Conservation (phyloP, 2,329 filamentous ascomycete species). For the Sporothrix pallida region DNA sequence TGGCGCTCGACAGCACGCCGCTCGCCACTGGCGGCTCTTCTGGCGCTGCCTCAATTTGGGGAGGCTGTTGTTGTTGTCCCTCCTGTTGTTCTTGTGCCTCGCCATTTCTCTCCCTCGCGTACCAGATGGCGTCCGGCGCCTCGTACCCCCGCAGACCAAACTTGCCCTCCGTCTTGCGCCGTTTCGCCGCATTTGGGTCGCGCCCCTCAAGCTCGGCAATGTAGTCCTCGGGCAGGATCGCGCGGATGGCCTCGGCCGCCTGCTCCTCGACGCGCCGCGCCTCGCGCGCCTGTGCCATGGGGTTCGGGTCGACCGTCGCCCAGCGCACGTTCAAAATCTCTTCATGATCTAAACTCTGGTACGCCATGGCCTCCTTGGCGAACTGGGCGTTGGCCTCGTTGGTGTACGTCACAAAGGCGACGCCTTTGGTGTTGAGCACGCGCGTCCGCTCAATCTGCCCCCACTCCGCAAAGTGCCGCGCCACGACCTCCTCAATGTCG, state of each 20-base stretch:
- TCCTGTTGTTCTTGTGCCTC: conserved; percentile 60
- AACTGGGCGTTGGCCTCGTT: conserved; percentile 92
- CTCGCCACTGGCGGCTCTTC: conserved; percentile 43
- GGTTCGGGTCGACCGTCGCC: conserved; percentile 96
- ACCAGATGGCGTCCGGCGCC: conserved; percentile 92
- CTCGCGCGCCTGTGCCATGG: conserved; percentile 90
- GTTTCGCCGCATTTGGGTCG: conserved; percentile 83
- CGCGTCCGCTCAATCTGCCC: conserved; percentile 87
- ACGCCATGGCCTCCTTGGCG: conserved; percentile 93
- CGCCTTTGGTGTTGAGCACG: conserved; percentile 85
- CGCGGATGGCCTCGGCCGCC: conserved; percentile 88
- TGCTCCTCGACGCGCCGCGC: conserved; percentile 90
- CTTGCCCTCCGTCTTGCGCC: conserved; percentile 84
- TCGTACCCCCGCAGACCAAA: conserved; percentile 93
- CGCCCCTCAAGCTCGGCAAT: conserved; percentile 93
- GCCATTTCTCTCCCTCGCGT: conserved; percentile 70
- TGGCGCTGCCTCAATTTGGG: conserved; percentile 51
- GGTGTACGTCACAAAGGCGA: conserved; percentile 92
- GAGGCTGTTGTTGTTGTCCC: conserved; percentile 62
- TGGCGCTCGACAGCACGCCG: conserved; percentile 77
- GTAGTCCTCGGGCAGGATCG: conserved; percentile 86
- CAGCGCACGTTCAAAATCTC: conserved; percentile 96
- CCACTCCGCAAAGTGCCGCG: conserved; percentile 96
- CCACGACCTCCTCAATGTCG: conserved; percentile 95
- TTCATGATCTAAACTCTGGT: conserved; percentile 87